Base-by-base conservation (phyloP, 176 grass and related monocot genomes). In the Tillandsia leiboldiana region DNA sequence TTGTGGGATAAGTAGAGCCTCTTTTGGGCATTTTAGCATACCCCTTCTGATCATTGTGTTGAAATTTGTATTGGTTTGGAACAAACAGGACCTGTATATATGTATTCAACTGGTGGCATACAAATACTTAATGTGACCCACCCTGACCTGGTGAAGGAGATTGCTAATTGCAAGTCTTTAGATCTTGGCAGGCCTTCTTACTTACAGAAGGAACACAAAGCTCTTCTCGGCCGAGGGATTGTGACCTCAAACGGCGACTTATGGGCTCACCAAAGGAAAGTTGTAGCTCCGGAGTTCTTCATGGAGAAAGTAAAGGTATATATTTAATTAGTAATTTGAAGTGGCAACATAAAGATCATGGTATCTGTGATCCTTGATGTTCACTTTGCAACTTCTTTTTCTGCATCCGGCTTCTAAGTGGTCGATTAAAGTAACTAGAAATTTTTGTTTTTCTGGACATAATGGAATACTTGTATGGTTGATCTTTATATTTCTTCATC, bases 271-370 rank as follows among this genome's bases (percentile, higher is more conserved):
- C 63, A 91, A 68, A 79, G 92, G 52, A 96, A 88, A 73, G 74
- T 91, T 33, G 88, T 96, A 14, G 77, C 88, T 20, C 78, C 85
- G 1, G 80, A 96, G 68, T 88, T 96, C 63, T 96, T 96, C 83
- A 88, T 91, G 92, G 83, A 82, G 62, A 96, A 88, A 64, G 68
- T 91, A 47, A 96, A 91, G 88, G 92, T 96, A 96, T 75, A 75
- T 75, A 75, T 66, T 47, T 9, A n/a, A 66, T 57, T 12, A 17
- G 14, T 57, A 57, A 57, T 57, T 57, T 57, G 12, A 57, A 57
- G 53, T 57, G 13, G 53, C 53, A 57, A 57, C n/a, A 57, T 17
- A 57, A 12, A 15, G 12, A 15, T 61, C 22, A 61, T 61, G 56
- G 17, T 9, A 61, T 48, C n/a, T 20, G 6, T 24, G 1, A 69